Evolutionary conservation across 208 protist species (phyloP), one percentile per base, ranked within the genome.

Genomic region (Novymonas esmeraldas): DNA sequence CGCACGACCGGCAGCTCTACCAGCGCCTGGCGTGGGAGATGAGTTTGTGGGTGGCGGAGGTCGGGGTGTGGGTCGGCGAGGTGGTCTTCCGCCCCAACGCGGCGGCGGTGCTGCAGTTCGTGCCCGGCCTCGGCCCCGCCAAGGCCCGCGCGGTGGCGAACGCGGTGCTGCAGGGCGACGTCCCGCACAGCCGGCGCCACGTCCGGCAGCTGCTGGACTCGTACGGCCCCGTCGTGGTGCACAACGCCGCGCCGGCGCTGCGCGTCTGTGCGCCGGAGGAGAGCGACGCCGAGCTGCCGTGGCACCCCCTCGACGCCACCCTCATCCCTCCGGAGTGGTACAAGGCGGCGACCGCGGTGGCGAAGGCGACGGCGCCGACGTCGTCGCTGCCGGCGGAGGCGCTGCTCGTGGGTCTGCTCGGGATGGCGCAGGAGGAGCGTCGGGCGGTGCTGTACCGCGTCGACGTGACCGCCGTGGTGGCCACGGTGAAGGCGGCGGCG

Each of bases 11-110:
- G 11, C 56, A 76, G 48, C 73, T 95, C 14, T 92, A 90, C 63
- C 59, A 70, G 42, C 75, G 78, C 6, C 72, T 95, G 11, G 72
- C 61, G 31, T 95, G 90, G 87, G 87, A 95, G 52, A 92, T 94
- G 84, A 85, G 77, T 34, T 73, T 95, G 42, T 95, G 90, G 87
- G 79, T 91, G 4, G 81, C 73, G 7, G 78, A 70, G 20, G 73
- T 67, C 36, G 90, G 90, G 1, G 58, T 91, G 36, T 87, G 84
- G 84, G 39, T 92, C 2, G 74, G 84, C 33, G 81, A 93, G 52
- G 78, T 79, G 38, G 39, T 86, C 9, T 78, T 70, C 20, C 70
- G 82, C 28, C 81, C 85, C 9, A 80, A 87, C 51, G 77, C 72
- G 31, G 76, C 65, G 3, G 73, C 84, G 3, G 46, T 75, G 31